These are phyloP conservation scores for Ganoderma meredithae DNA, from an alignment of 1,284 basidiomycete species.

Conservation along the genomic window DNA sequence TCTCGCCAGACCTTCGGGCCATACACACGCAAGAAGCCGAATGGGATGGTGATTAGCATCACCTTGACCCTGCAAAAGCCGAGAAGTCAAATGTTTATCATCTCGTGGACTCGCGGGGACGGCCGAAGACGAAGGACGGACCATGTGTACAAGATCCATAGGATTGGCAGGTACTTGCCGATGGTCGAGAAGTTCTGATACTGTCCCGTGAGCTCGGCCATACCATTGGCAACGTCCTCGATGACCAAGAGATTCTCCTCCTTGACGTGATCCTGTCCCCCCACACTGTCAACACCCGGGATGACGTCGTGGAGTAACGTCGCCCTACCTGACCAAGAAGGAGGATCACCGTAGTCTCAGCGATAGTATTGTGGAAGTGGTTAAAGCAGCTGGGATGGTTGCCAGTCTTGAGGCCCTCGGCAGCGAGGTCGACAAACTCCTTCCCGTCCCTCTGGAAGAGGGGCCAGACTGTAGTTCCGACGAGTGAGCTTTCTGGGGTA, in stretches of 20 bases:
- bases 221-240: constrained; percentile 42
- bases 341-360: constrained; percentile 42
- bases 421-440: constrained; percentile 28
- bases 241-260: constrained; percentile 38
- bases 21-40: constrained; percentile 34
- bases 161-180: constrained; percentile 37
- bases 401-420: constrained; percentile 21
- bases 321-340: constrained; percentile 43
- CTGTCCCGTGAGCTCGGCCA: constrained; percentile 45
- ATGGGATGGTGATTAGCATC: constrained; percentile 34
- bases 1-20: constrained; percentile 36
- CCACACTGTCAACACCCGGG: background rate
- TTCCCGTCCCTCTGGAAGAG: constrained; percentile 34
- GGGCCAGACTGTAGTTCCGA: constrained; percentile 29
- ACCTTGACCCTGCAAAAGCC: constrained; percentile 33
- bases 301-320: background rate
- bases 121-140: constrained; percentile 18
- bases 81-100: constrained; percentile 23
- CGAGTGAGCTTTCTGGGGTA: background rate
- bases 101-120: constrained; percentile 7
- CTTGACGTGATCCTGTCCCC: constrained; percentile 38
- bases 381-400: constrained; percentile 30
- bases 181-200: constrained; percentile 39
- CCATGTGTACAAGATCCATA: constrained; percentile 43
- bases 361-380: constrained; percentile 35